These are phyloP conservation scores for Sphaerulina vaccinii DNA, from an alignment of 2,329 filamentous ascomycete genomes.

Conservation along the genomic window DNA sequence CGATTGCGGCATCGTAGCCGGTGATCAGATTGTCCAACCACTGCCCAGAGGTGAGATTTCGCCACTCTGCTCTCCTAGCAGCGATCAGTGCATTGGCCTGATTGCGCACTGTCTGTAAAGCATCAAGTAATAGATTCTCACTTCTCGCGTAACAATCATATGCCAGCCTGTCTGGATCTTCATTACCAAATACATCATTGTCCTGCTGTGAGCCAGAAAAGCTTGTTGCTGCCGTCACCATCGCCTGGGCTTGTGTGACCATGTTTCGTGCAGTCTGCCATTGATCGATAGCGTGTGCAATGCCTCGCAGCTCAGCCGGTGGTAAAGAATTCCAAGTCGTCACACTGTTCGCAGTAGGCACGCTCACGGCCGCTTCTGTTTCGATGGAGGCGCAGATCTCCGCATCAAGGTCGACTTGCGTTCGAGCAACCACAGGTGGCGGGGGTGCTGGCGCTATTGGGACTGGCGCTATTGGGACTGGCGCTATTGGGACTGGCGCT, in stretches of 20 bases:
- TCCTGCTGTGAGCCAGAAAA: background rate
- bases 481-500: too few relatives aligned
- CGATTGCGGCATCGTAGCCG: background rate
- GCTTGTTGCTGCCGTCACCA: background rate
- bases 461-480: too few relatives aligned
- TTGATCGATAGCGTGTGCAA: background rate
- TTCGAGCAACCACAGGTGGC: too few relatives aligned
- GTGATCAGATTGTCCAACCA: background rate
- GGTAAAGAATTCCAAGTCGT: background rate
- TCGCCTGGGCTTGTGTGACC: background rate
- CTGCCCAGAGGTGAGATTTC: background rate
- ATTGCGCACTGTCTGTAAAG: background rate
- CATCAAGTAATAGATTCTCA: background rate
- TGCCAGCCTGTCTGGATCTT: background rate
- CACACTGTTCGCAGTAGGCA: background rate
- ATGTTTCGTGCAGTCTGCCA: background rate
- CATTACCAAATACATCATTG: background rate
- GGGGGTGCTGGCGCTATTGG: too few relatives aligned
- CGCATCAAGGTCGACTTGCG: too few relatives aligned
- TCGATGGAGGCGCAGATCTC: too few relatives aligned
- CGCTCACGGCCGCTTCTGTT: background rate
- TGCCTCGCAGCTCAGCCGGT: background rate
- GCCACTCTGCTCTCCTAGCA: background rate
- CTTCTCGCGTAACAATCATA: background rate
- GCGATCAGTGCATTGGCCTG: background rate